Conservation (phyloP, 257 asterid species). For the Forsythia viridissima region DNA sequence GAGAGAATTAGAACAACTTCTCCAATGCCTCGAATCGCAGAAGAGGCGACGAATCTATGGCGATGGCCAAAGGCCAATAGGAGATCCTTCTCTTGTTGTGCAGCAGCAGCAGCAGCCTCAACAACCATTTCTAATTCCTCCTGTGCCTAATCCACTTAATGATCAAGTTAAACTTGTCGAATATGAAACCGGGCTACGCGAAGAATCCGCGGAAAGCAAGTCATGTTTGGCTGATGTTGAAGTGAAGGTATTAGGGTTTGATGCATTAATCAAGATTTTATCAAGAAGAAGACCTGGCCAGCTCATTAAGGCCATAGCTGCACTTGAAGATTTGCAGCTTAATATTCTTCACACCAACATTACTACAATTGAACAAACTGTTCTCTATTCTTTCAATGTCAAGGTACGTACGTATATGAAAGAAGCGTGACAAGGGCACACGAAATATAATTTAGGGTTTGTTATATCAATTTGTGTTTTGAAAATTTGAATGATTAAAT, state of each 20-base stretch:
- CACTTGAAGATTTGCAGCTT: slow-evolving; percentile 91
- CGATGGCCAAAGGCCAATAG: slow-evolving; percentile 36
- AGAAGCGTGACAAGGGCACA: background rate
- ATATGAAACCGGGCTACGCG: slow-evolving; percentile 49
- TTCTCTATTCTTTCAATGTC: slow-evolving; percentile 87
- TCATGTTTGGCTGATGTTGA: slow-evolving; percentile 86
- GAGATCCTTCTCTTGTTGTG: slow-evolving; percentile 42
- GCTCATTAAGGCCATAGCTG: slow-evolving; percentile 76
- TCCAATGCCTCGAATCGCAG: slow-evolving; percentile 94
- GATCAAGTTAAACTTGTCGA: slow-evolving; percentile 44
- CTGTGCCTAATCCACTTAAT: slow-evolving; percentile 30
- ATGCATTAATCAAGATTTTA: slow-evolving; percentile 76
- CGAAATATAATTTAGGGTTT: background rate
- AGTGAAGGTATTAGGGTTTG: slow-evolving; percentile 80
- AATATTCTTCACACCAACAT: slow-evolving; percentile 80
- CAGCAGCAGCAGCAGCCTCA: slow-evolving; percentile 33
- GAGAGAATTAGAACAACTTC: slow-evolving; percentile 83
- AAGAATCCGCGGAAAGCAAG: slow-evolving; percentile 78
- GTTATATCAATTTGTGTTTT: background rate
- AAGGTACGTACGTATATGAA: slow-evolving; percentile 52
- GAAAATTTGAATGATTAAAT: background rate
- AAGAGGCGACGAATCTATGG: slow-evolving; percentile 82
- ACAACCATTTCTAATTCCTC: slow-evolving; percentile 41
- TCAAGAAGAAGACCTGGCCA: slow-evolving; percentile 80
- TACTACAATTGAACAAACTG: slow-evolving; percentile 90